Base-by-base conservation (phyloP, 2,329 filamentous ascomycete genomes). In the Teratosphaeria nubilosa region DNA sequence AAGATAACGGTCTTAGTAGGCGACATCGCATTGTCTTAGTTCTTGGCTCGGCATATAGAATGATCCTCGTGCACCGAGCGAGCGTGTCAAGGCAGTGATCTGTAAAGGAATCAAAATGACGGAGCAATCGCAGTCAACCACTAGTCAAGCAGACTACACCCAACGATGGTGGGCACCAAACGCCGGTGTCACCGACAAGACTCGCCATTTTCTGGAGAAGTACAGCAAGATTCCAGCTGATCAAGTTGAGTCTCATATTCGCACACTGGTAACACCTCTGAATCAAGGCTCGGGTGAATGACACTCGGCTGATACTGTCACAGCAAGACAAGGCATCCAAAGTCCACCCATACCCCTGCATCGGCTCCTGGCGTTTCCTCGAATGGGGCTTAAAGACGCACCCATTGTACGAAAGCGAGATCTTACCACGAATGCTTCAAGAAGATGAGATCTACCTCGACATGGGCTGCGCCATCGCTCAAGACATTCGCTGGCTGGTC, bases 391-490 rank as follows among this genome's bases (percentile, higher is more conserved):
- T 71, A 10, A 60, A 59, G 11, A 50, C 58, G 13, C 62, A 64
- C 22, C 56, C 60, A 2, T 52, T 60, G 31, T 72, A 72, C 41
- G 54, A 58, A 2, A 2, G 58, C 13, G 62, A 66, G 32, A 63
- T 72, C 9, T 57, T 72, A 2, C 31, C 59, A 13, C 58, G 62
- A 24, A 53, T 68, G 62, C 60, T 65, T 51, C 60, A 56, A 16
- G 58, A 75, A 51, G 51, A 63, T 4, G 72, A 74, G 55, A 70
- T 61, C 10, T 64, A 75, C 4, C 66, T 76, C 16, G 74, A 76
- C 58, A 59, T 76, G 1, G 74, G 73, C 4, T 75, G 73, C 41
- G 74, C 72, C 59, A 69, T 75, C 30, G 74, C 68, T 0, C 73
- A 75, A 59, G 73, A 76, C 37, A 62, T 76, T 1, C 71, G 74